Base-by-base conservation (phyloP, 176 grass and related monocot genomes). In the Cenchrus fungigraminus region DNA sequence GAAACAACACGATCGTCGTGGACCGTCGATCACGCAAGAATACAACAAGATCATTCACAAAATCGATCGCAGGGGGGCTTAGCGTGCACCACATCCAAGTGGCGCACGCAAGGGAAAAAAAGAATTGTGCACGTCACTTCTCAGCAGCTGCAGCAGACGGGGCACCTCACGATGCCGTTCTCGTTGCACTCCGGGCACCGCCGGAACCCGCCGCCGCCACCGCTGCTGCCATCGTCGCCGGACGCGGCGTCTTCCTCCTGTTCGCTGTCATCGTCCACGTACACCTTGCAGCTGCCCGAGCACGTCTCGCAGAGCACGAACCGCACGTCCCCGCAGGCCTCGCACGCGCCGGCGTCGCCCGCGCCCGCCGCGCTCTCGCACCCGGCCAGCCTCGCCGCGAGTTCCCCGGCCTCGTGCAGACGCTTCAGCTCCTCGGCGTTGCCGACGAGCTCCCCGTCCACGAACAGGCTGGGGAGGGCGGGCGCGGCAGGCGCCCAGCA, bases 201-300 rank as follows among this genome's bases (percentile, higher is more conserved):
- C 81, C 90, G 88, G 71, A 92, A 95, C 72, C 90, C 68, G 19
- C 2, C 44, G 9, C 73, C n/a, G 12, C 73, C n/a, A 42, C 81
- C 57, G 25, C 40, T n/a, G 5, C 25, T 40, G 37, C 37, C 2
- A 40, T 40, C 71, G 37, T 43, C 79, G 37, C 37, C 66, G 22
- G 12, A 32, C 50, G 51, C 61, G 34, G 1, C 58, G 20, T 50
- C 64, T 22, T 43, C 82, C 0, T 20, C 74, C 50, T 25, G 58
- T 0, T 75, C 82, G 0, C 76, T 58, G 7, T 73, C 89, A 0
- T 88, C 85, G 20, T 91, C 81, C 20, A 76, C 79, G 74, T 80
- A 91, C 79, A 99, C 78, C 94, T 96, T 99, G 86, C 94, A 96
- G 89, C 97, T 99, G 11, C 97, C 97, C 0, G 90, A 99, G 85